Base-by-base conservation (phyloP, 148 eudicot genomes). In the Cornus suecica region DNA sequence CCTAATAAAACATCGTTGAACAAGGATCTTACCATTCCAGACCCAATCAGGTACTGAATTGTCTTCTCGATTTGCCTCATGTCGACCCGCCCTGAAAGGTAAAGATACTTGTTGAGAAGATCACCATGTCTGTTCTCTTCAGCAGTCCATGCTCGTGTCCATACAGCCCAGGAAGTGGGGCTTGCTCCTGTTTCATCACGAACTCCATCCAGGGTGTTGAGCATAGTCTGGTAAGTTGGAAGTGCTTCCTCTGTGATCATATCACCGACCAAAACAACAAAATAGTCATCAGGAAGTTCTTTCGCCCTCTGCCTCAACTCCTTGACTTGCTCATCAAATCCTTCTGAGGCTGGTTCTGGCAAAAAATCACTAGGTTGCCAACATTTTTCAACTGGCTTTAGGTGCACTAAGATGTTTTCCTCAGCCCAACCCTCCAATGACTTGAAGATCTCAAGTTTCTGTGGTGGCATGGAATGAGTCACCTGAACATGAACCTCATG, bases 101-200 rank as follows among this genome's bases (percentile, higher is more conserved):
- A 80, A 61, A 80, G 83, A 68, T 76, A 80, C 76, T 80, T 80
- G 77, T 80, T 80, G 69, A 80, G 83, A 66, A 76, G 77, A 66
- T 80, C 83, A 15, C 83, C 83, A 54, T 80, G 83, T 69, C 83
- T 71, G 62, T 80, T 80, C 63, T 80, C 83, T 61, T 80, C 83
- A 29, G 83, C 83, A 14, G 83, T 76, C 83, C 83, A 80, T 24
- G 80, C 80, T 62, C 83, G 71, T 3, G 76, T 80, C 83, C 83
- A 80, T 28, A 76, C 26, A 66, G 83, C 83, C 83, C 83, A 80
- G 7, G 83, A 65, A 37, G 76, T 71, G 14, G 23, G 77, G 80
- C 83, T 80, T 16, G 80, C 83, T 24, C 83, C 83, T 24, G 83
- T 80, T 73, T 80, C 83, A 31, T 80, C 83, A 22, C 80, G 67